Evolutionary conservation across 1,284 basidiomycete species (phyloP).

Genomic region (Moesziomyces antarcticus): DNA sequence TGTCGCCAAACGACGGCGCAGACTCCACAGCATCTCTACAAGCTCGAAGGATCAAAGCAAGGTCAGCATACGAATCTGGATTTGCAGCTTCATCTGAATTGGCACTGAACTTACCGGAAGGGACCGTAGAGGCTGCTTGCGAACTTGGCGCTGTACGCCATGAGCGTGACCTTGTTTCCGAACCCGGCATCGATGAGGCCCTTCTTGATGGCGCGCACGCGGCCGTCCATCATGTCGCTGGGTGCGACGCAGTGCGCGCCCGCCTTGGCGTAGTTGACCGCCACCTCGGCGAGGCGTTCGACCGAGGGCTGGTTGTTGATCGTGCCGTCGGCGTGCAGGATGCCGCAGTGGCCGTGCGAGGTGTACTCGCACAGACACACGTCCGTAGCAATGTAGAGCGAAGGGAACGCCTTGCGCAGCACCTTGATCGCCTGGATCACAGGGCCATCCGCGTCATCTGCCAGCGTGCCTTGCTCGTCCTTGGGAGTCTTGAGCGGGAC

Average conservation of each 20-base stretch:
- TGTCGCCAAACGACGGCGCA: slow-evolving; percentile 90
- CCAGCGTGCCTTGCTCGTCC: slow-evolving; percentile 83
- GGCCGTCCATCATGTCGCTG: slow-evolving; percentile 99
- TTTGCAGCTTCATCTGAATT: background rate
- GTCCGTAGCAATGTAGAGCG: slow-evolving; percentile 80
- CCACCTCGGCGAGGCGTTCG: slow-evolving; percentile 87
- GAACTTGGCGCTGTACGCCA: slow-evolving; percentile 99
- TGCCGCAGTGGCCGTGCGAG: slow-evolving; percentile 95
- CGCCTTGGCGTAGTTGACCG: slow-evolving; percentile 89
- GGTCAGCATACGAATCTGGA: background rate
- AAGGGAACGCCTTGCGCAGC: slow-evolving; percentile 81
- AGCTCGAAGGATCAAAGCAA: background rate
- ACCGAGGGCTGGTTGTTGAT: slow-evolving; percentile 73
- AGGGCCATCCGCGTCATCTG: slow-evolving; percentile 89
- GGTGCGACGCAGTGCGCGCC: slow-evolving; percentile 98
- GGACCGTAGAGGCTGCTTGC: slow-evolving; percentile 96
- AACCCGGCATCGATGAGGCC: slow-evolving; percentile 83
- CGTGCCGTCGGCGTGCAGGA: slow-evolving; percentile 79
- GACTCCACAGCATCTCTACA: slow-evolving; percentile 91
- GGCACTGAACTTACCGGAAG: slow-evolving; percentile 77
- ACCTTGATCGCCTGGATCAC: slow-evolving; percentile 90
- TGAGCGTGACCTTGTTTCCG: slow-evolving; percentile 78
- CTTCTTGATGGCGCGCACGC: slow-evolving; percentile 88
- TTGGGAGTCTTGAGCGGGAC: slow-evolving; percentile 87
- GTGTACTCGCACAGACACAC: slow-evolving; percentile 99